Evolutionary conservation across 2,329 filamentous ascomycete genomes (phyloP), one percentile per base, ranked within the genome.

Genomic region (Bipolaris bicolor): DNA sequence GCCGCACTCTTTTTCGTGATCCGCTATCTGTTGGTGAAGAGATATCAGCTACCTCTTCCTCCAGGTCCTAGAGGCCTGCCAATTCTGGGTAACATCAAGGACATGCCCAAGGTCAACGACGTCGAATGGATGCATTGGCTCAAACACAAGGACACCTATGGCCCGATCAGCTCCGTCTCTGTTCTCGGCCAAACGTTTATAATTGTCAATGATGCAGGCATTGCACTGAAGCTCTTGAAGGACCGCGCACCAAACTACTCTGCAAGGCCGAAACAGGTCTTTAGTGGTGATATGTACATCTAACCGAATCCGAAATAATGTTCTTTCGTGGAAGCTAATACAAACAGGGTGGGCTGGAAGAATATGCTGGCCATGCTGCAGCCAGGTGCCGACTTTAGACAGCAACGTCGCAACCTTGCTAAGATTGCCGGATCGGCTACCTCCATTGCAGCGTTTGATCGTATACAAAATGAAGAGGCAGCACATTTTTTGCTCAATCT

Each of bases 51-150:
- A 13, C 68, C 70, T 1, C 69, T 83, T 0, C 83, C 82, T 1
- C 83, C 83, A 1, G 84, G 84, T 0, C 84, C 83, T 0, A 81
- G 73, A 40, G 76, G 76, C 0, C 62, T 80, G 6, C 81, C 82
- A 0, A 7, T 85, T 0, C 16, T 85, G 1, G 83, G 83, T 2
- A 85, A 84, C 58, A 57, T 84, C 11, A 59, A 62, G 0, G 82
- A 85, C 55, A 68, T 86, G 7, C 83, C 83, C 0, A 65, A 73
- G 0, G 45, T 68, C 7, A 74, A 70, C 1, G 57, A 58, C 3
- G 73, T 67, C 4, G 79, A 81, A 49, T 80, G 71, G 64, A 54
- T 74, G 7, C 78, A 82, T 52, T 82, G 79, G 79, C 55, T 78
- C 0, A 72, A 80, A 41, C 74, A 79, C 57, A 81, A 80, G 56